Evolutionary conservation across 805 yeast genomes (phyloP).

Genomic region (Starmera amethionina): DNA sequence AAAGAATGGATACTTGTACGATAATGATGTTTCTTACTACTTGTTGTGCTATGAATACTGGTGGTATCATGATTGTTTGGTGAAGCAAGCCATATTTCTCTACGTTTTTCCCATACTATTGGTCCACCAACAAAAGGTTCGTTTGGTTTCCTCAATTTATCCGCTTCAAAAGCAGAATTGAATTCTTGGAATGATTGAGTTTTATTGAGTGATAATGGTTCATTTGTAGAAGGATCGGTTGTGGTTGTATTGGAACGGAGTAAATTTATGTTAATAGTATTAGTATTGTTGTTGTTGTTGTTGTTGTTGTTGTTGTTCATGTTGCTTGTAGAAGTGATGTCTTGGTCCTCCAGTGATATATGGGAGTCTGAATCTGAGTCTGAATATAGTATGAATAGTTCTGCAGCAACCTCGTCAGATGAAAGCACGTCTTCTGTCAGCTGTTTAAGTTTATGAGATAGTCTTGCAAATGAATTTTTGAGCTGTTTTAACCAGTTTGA

Average conservation of each 20-base stretch:
- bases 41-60: no score
- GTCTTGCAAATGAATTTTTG: slow-evolving; percentile 25
- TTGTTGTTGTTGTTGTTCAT: not conserved
- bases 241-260: slow-evolving; percentile 3
- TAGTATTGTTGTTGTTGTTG: not conserved
- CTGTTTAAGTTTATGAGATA: slow-evolving; percentile 28
- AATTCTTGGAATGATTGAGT: slow-evolving; percentile 17
- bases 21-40: slow-evolving; percentile 9
- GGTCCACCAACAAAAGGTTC: slow-evolving; percentile 42
- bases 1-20: not conserved
- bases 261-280: slow-evolving; percentile 1
- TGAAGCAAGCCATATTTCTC: slow-evolving; percentile 57
- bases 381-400: slow-evolving; percentile 35
- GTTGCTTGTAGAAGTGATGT: slow-evolving; percentile 2
- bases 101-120: slow-evolving; percentile 58
- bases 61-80: slow-evolving; percentile 4
- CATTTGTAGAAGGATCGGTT: slow-evolving; percentile 9
- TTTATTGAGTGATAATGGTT: slow-evolving; percentile 1
- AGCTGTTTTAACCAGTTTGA: slow-evolving; percentile 10
- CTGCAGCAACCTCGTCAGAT: slow-evolving; percentile 39
- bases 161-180: slow-evolving; percentile 23
- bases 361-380: slow-evolving; percentile 18
- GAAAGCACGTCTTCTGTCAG: slow-evolving; percentile 40
- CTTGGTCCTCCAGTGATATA: slow-evolving; percentile 17
- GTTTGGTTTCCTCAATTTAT: slow-evolving; percentile 11